A percentile compares a stretch with the other conserved stretches of the same genome.
Conservation (phyloP, 2,329 filamentous ascomycete genomes). For the Fusarium nanum region DNA sequence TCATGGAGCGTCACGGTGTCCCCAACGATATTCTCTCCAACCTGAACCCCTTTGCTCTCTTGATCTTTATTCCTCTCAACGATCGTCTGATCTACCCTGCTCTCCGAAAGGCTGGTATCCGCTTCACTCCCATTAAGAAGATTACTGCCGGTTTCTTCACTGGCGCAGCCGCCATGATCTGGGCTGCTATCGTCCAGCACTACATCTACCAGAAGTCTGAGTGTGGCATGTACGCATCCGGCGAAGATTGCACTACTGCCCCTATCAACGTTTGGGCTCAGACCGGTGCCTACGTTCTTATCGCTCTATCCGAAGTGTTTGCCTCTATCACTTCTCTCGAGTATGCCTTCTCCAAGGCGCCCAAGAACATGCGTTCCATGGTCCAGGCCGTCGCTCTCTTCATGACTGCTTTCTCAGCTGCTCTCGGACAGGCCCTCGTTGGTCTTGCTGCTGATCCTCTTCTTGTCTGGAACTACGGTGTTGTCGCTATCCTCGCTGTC, state of each 20-base stretch:
- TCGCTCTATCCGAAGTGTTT: constrained; percentile 62
- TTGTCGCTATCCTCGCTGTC: constrained; percentile 73
- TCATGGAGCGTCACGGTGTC: constrained; percentile 74
- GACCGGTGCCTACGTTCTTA: constrained; percentile 61
- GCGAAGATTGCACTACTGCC: constrained; percentile 50
- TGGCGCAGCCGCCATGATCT: constrained; percentile 69
- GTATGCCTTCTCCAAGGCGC: constrained; percentile 81
- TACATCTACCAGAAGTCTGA: constrained; percentile 73
- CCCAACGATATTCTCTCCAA: constrained; percentile 83
- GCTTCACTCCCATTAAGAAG: constrained; percentile 80
- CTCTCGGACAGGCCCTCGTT: constrained; percentile 70
- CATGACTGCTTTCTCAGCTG: constrained; percentile 74
- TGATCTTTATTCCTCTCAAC: constrained; percentile 79
- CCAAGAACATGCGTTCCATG: constrained; percentile 79
- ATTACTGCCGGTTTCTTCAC: constrained; percentile 77
- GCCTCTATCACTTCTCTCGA: constrained; percentile 71
- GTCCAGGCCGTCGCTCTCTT: constrained; percentile 76
- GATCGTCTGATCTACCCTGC: constrained; percentile 76
- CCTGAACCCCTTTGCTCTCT: constrained; percentile 77
- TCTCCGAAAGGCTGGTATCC: constrained; percentile 71
- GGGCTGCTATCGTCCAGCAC: constrained; percentile 65
- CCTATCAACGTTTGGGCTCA: constrained; percentile 70
- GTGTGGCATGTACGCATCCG: constrained; percentile 62
- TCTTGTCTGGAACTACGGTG: constrained; percentile 78
- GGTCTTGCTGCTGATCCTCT: constrained; percentile 67